Evolutionary conservation across 2,329 filamentous ascomycete genomes (phyloP), one percentile per base, ranked within the genome.

Genomic region (Reticulascus tulasneorum): DNA sequence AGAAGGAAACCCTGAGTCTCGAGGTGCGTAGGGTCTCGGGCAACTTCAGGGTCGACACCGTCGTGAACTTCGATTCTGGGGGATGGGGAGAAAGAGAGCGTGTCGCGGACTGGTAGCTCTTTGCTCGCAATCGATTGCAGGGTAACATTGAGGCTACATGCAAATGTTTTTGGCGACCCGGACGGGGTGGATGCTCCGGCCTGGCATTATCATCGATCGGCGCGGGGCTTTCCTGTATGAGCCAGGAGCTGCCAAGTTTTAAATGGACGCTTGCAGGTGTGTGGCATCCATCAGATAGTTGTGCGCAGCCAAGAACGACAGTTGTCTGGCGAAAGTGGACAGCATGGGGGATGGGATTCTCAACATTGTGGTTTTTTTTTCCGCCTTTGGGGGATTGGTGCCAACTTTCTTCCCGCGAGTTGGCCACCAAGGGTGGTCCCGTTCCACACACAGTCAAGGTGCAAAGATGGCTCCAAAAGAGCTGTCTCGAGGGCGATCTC

Each of bases 171-270:
- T 29, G 18, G 39, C 40, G 28, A 35, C 37, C 40, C 36, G 30
- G 39, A 26, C 18, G 23, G 32, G 24, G 35, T 17, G n/a, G n/a
- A n/a, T n/a, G n/a, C n/a, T n/a, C n/a, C n/a, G n/a, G n/a, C n/a
- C n/a, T n/a, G n/a, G n/a, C n/a, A n/a, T n/a, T n/a, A n/a, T 32
- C 37, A 42, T 32, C 18, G 40, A 42, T 42, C 36, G 32, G 40
- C 40, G n/a, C 37, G 37, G 23, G 21, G 31, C 16, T 21, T 17
- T 35, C 36, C 31, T 27, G 23, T 25, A 34, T 8, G 15, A 22
- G 36, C 40, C 23, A 21, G 40, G 40, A 11, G 19, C 40, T 42
- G 36, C 40, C 40, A 42, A 42, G 36, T 42, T 42, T 42, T 32
- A 33, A 24, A 36, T 25, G 27, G 31, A 28, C 21, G 27, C 31